phyloP scores from a whole-genome alignment of 2,329 filamentous ascomycete species.

The Sclerotinia trifoliorum region DNA sequence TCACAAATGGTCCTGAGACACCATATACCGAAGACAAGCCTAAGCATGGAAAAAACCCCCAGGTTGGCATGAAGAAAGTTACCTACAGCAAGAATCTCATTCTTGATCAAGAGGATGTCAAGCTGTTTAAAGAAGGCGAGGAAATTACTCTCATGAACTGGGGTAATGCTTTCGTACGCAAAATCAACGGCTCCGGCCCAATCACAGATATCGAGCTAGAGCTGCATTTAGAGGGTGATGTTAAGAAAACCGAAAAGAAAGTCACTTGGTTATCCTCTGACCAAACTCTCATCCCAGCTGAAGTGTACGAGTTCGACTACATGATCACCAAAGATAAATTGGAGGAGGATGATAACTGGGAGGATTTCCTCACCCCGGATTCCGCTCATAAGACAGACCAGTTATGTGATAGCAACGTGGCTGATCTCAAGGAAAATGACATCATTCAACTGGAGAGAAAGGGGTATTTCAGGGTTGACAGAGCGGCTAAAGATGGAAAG shows the following conservation, averaged over 20 bases:
- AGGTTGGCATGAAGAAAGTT: conserved; percentile 83
- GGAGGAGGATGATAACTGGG: conserved; percentile 80
- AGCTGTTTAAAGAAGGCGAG: conserved; percentile 77
- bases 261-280: conserved; percentile 86
- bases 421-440: conserved; percentile 76
- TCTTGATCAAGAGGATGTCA: conserved; percentile 83
- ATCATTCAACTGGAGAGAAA: conserved; percentile 95
- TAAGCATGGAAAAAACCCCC: conserved; percentile 85
- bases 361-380: conserved; percentile 73
- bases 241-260: conserved; percentile 96
- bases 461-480: conserved; percentile 86
- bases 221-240: conserved; percentile 87
- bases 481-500: conserved; percentile 56
- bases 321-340: conserved; percentile 94
- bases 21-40: conserved; percentile 72
- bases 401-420: conserved; percentile 77
- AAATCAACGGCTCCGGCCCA: conserved; percentile 56
- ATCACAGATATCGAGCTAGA: conserved; percentile 75
- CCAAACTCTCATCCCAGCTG: conserved; percentile 75
- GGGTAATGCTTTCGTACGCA: conserved; percentile 82
- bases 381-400: conserved; percentile 75
- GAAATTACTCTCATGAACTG: conserved; percentile 96
- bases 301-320: conserved; percentile 93
- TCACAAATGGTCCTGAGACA: conserved; percentile 63
- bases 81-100: conserved; percentile 72